Base-by-base conservation (phyloP, 75 land plant genomes). In the Larix kaempferi region DNA sequence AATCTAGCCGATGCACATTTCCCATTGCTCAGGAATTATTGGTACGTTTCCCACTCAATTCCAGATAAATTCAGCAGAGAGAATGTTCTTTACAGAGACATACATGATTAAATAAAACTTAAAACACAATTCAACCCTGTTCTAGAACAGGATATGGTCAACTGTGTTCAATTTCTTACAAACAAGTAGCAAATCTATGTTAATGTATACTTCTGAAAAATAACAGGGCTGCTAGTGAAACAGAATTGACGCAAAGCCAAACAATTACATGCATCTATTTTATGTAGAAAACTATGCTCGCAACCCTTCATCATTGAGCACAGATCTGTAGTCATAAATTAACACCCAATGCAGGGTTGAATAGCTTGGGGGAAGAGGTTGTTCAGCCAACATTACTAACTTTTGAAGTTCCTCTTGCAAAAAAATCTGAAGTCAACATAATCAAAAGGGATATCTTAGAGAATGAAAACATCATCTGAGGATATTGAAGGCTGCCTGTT, bases 251-350 rank as follows among this genome's bases (percentile, higher is more conserved):
- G 6, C 41, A 67, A 65, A 67, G 22, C 44, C 21, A 33, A 67
- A 39, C 19, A 23, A 67, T 39, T 67, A 67, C 72, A 67, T 37
- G 72, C 72, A 67, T 67, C 37, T 67, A 67, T 67, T 67, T 67
- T 2, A 29, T 15, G 39, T 39, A 6, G 52, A 19, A 67, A 21
- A 37, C 23, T 33, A 67, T 67, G 72, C 44, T 39, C 23, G 23
- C 52, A 39, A 39, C 72, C 49, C 23, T 67, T 67, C 22, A 35
- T 67, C 33, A 33, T 17, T 5, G 21, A 67, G 72, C 49, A 67
- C 12, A 19, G 49, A 39, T 67, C 37, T 37, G 37, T 17, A 67
- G 19, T 39, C 39, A 19, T 67, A 35, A 67, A 67, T 67, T 67
- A 67, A 39, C 12, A 67, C 44, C 72, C 72, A 67, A n/a, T 67